These are phyloP conservation scores for Apiotrichum gracile DNA, from an alignment of 1,284 basidiomycete species.

Conservation along the genomic window DNA sequence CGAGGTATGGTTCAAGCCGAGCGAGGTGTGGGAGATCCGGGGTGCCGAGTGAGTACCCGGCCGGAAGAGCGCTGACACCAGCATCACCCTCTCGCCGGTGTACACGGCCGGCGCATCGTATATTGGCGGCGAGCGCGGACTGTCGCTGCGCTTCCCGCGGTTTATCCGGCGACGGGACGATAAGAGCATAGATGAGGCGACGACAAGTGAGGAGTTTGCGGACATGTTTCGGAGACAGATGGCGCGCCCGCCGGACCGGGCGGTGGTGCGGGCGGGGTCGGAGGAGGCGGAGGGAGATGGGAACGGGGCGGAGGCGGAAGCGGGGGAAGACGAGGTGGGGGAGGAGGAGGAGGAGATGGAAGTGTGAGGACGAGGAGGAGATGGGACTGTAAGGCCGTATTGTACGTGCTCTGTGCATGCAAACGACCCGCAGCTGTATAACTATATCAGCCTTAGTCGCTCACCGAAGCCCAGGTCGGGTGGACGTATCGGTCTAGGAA, in stretches of 20 bases:
- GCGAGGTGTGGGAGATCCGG: slow-evolving; percentile 85
- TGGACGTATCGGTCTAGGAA: too few species aligned
- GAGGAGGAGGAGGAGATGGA: too few species aligned
- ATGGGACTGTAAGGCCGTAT: too few species aligned
- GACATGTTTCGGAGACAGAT: slow-evolving; percentile 62
- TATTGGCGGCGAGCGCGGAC: slow-evolving; percentile 62
- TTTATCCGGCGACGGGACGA: slow-evolving; percentile 54
- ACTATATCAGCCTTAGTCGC: too few species aligned
- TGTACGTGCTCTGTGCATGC: too few species aligned
- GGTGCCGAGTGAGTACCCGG: slow-evolving; percentile 65
- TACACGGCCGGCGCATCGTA: slow-evolving; percentile 72
- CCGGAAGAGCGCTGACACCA: slow-evolving; percentile 29
- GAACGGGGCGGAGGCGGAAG: background rate
- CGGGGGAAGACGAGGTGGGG: too few species aligned
- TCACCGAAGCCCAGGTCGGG: too few species aligned
- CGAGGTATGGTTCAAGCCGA: slow-evolving; percentile 76
- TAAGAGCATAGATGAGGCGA: slow-evolving; percentile 53
- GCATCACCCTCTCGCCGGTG: slow-evolving; percentile 80
- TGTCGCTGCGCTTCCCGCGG: slow-evolving; percentile 57
- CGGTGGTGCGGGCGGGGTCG: background rate
- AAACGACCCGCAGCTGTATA: too few species aligned
- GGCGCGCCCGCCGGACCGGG: slow-evolving; percentile 19
- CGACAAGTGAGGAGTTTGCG: slow-evolving; percentile 55
- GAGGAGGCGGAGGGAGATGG: background rate
- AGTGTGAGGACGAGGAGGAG: too few species aligned